Conservation (phyloP, 148 eudicot genomes). For the Rheum nobile region DNA sequence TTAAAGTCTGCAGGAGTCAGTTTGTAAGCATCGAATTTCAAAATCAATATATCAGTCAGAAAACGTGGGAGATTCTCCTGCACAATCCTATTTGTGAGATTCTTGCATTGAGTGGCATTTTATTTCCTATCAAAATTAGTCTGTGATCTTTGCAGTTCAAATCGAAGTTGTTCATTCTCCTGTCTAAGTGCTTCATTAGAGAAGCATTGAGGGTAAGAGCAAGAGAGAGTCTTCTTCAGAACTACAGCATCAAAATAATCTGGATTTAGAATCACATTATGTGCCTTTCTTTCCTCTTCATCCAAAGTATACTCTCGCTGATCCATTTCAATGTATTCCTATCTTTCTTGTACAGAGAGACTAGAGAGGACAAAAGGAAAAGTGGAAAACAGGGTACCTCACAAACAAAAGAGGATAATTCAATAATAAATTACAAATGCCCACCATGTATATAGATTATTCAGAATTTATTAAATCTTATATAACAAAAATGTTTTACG, state of each 20-base stretch:
- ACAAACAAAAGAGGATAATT: neutral
- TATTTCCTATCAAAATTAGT: too few species aligned
- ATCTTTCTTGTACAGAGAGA: conserved; percentile 13
- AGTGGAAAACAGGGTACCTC: too few species aligned
- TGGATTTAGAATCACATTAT: conserved; percentile 68
- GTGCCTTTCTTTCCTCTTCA: conserved; percentile 72
- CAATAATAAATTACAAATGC: neutral
- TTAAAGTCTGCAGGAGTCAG: too few species aligned
- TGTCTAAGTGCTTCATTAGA: conserved; percentile 68
- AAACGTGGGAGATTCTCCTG: too few species aligned
- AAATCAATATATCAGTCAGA: too few species aligned
- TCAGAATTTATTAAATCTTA: neutral
- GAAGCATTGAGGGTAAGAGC: conserved; percentile 78
- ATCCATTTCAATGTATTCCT: conserved; percentile 67
- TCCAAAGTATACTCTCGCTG: conserved; percentile 87
- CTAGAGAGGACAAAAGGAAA: too few species aligned
- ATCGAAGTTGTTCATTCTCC: conserved; percentile 80
- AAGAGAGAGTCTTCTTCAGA: conserved; percentile 80
- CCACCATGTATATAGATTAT: neutral
- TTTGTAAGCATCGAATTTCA: too few species aligned
- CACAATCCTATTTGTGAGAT: too few species aligned
- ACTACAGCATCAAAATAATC: conserved; percentile 54
- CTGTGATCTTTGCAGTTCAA: too few species aligned
- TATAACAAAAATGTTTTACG: neutral
- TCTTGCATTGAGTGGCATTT: too few species aligned